Evolutionary conservation across 164 flowering plant species (phyloP).

Genomic region (Kalanchoe fedtschenkoi): DNA sequence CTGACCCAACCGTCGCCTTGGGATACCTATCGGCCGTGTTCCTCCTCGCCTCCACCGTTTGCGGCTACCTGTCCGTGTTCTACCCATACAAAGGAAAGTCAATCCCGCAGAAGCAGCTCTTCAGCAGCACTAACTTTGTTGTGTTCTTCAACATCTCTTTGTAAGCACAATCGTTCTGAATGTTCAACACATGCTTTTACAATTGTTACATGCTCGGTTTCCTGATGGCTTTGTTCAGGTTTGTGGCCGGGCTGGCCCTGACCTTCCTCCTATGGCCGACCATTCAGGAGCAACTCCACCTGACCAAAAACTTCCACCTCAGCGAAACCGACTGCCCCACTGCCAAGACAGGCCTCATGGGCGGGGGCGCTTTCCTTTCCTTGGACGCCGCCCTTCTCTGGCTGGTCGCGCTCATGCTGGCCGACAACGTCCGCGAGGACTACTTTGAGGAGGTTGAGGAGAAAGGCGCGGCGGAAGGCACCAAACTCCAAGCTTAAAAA

Average conservation of each 20-base stretch:
- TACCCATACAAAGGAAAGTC: constrained; percentile 52
- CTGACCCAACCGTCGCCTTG: constrained; percentile 51
- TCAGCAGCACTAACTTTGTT: constrained; percentile 37
- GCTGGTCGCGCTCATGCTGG: constrained; percentile 34
- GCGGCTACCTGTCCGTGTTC: constrained; percentile 39
- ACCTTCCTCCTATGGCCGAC: constrained; percentile 59
- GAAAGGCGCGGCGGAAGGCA: background rate
- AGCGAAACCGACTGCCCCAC: constrained; percentile 32
- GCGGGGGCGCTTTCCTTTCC: constrained; percentile 39
- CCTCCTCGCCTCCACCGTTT: constrained; percentile 24
- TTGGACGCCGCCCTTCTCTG: constrained; percentile 31
- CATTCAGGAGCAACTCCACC: constrained; percentile 44
- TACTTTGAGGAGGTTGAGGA: constrained; percentile 21
- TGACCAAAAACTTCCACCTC: constrained; percentile 24
- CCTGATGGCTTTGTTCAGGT: constrained; percentile 18
- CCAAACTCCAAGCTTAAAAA: background rate
- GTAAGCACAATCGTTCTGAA: too few relatives aligned
- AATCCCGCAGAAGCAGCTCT: constrained; percentile 42
- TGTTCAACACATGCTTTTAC: too few relatives aligned
- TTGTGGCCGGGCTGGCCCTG: constrained; percentile 33
- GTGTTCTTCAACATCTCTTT: constrained; percentile 44
- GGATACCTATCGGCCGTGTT: constrained; percentile 38
- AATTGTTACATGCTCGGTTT: background rate
- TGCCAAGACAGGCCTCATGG: constrained; percentile 45
- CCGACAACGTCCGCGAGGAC: constrained; percentile 29